A percentile compares a stretch with the other conserved stretches of the same genome.
phyloP scores from a whole-genome alignment of 2,329 filamentous ascomycete genomes.

The Fusarium acutatum region DNA sequence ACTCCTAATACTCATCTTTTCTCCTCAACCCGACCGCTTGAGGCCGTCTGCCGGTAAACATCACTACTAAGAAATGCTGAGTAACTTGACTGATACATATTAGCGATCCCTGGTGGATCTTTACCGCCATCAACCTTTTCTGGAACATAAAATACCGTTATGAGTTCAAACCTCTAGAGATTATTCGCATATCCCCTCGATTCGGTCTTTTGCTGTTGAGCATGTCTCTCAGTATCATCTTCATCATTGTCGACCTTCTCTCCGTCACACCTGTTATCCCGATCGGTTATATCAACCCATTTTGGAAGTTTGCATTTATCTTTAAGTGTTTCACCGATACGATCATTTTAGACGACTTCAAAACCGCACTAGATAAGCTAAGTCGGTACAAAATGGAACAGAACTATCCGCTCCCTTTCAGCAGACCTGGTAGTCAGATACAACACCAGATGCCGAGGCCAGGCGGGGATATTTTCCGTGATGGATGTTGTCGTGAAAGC shows the following conservation, averaged over 20 bases:
- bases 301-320: conserved; percentile 32
- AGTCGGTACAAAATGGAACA: conserved; percentile 24
- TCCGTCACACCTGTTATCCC: conserved; percentile 63
- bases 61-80: not conserved
- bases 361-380: conserved; percentile 58
- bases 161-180: conserved; percentile 64
- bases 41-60: conserved; percentile 64
- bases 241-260: conserved; percentile 68
- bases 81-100: not conserved
- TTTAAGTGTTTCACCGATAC: conserved; percentile 72
- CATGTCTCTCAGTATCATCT: conserved; percentile 68
- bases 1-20: conserved; percentile 60
- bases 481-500: not conserved
- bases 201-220: conserved; percentile 69
- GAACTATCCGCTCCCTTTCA: conserved; percentile 18
- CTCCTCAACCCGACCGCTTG: conserved; percentile 62
- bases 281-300: conserved; percentile 39
- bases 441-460: not conserved
- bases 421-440: not conserved
- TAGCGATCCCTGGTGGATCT: conserved; percentile 74
- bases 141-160: conserved; percentile 71
- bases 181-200: conserved; percentile 68
- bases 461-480: accelerated
- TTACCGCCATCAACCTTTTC: conserved; percentile 66
- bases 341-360: conserved; percentile 74